These are phyloP conservation scores for Vigna mungo DNA, from an alignment of 306 rosid species.

Conservation along the genomic window DNA sequence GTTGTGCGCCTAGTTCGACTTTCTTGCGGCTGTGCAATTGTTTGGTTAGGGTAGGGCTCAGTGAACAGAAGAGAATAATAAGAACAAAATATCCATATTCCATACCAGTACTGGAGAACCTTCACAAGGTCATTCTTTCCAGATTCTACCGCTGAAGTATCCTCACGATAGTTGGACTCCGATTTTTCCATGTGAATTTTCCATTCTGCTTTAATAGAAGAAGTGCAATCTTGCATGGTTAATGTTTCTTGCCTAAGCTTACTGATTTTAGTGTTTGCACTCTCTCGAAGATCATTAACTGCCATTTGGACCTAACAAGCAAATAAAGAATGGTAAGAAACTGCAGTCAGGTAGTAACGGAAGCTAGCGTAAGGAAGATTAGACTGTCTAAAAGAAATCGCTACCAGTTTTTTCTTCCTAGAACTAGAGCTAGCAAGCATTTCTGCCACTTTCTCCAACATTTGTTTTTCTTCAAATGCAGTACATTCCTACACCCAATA, in stretches of 20 bases:
- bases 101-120: conserved; percentile 84
- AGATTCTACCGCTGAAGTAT: conserved; percentile 82
- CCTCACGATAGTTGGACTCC: conserved; percentile 77
- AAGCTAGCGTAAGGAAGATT: conserved; percentile 4
- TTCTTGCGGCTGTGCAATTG: conserved; percentile 68
- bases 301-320: conserved; percentile 82
- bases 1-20: conserved; percentile 84
- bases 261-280: conserved; percentile 77
- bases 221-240: conserved; percentile 85
- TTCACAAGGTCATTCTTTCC: conserved; percentile 84
- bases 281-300: conserved; percentile 88
- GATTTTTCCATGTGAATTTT: conserved; percentile 81
- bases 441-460: conserved; percentile 92
- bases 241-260: conserved; percentile 81
- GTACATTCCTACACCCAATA: conserved; percentile 77
- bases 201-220: conserved; percentile 84
- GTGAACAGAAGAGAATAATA: conserved; percentile 32
- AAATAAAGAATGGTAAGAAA: conserved; percentile 18
- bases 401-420: conserved; percentile 92
- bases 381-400: conserved; percentile 28
- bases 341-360: conserved; percentile 18
- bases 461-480: conserved; percentile 86
- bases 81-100: conserved; percentile 31
- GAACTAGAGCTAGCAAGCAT: conserved; percentile 86
- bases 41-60: conserved; percentile 35